Evolutionary conservation across 2,329 filamentous ascomycete genomes (phyloP).

Genomic region (Pseudogymnoascus sp.): DNA sequence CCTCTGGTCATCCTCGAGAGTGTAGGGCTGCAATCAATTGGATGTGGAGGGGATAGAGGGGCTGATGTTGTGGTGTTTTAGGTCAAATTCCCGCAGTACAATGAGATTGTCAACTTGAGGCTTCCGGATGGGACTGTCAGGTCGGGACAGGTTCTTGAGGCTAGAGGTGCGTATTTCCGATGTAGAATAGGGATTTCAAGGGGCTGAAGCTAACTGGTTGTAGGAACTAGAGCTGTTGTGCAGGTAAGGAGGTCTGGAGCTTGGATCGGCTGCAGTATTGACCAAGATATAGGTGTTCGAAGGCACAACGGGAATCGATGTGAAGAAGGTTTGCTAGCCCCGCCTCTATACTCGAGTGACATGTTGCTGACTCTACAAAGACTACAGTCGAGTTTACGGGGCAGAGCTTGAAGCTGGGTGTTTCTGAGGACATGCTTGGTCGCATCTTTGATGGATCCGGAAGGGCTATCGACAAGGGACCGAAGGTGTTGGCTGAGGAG

Average conservation of each 20-base stretch:
- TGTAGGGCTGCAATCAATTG: slow-evolving; percentile 40
- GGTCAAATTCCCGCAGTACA: slow-evolving; percentile 97
- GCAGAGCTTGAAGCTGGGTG: slow-evolving; percentile 94
- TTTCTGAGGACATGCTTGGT: slow-evolving; percentile 98
- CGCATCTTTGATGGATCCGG: slow-evolving; percentile 98
- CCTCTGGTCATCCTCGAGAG: slow-evolving; percentile 96
- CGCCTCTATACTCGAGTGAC: background rate
- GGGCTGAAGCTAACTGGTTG: slow-evolving; percentile 16
- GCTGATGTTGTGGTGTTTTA: slow-evolving; percentile 32
- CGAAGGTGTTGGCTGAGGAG: slow-evolving; percentile 95
- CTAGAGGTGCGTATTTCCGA: slow-evolving; percentile 61
- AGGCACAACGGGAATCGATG: slow-evolving; percentile 93
- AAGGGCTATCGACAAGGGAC: slow-evolving; percentile 96
- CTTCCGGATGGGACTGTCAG: slow-evolving; percentile 91
- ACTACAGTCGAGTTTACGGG: slow-evolving; percentile 97
- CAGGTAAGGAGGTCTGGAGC: slow-evolving; percentile 55
- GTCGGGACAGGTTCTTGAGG: slow-evolving; percentile 93
- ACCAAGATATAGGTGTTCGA: slow-evolving; percentile 72
- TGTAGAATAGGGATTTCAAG: background rate
- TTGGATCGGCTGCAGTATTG: slow-evolving; percentile 21
- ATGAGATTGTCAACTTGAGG: slow-evolving; percentile 95
- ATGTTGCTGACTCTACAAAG: slow-evolving; percentile 39
- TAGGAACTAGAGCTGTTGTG: slow-evolving; percentile 88
- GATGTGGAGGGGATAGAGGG: background rate
- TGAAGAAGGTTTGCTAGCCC: slow-evolving; percentile 72